Evolutionary conservation across 345 rosid genomes (phyloP), one percentile per base, ranked within the genome.

Genomic region (Eucalyptus leucophloia): DNA sequence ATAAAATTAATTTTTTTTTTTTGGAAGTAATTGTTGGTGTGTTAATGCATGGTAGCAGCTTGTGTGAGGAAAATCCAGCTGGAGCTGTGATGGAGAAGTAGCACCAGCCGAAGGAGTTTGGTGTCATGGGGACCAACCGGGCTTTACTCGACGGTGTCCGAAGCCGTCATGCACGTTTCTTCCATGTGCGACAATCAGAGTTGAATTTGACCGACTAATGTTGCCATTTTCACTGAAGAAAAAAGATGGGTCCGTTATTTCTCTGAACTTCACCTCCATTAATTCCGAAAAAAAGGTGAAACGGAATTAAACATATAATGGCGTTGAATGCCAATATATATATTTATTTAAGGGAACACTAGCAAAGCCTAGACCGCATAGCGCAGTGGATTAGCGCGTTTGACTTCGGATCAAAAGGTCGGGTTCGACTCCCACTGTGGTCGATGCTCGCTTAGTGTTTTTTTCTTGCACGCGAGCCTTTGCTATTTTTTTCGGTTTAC

Each of bases 321-420:
- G 9, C 54, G 58, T 53, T 19, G 10, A 53, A 2, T 1, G 0
- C 2, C 18, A 18, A 53, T 4, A 4, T 47, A 14, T 30, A 26
- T 2, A 21, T 86, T 11, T 86, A 3, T 30, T 5, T 49, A 19
- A 13, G 6, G 6, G 4, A 2, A 14, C 4, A 32, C 9, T n/a
- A 3, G 3, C 54, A 16, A 1, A 5, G 2, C 44, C 0, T 23
- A 6, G 95, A 92, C 94, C 92, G 94, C 94, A 92, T 94, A 93
- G 95, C 95, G 94, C 93, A 93, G 94, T 94, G 93, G 94, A 90
- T 92, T 91, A 93, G 93, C 93, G 92, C 92, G 93, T 91, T 90
- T 91, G 95, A 92, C 93, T 93, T 90, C 93, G 93, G 93, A 94
- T 91, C 93, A 92, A 88, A 93, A 93, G 95, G 93, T 94, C 95